Conservation (phyloP, 139 green algal species). For the Micractinium sp. region DNA sequence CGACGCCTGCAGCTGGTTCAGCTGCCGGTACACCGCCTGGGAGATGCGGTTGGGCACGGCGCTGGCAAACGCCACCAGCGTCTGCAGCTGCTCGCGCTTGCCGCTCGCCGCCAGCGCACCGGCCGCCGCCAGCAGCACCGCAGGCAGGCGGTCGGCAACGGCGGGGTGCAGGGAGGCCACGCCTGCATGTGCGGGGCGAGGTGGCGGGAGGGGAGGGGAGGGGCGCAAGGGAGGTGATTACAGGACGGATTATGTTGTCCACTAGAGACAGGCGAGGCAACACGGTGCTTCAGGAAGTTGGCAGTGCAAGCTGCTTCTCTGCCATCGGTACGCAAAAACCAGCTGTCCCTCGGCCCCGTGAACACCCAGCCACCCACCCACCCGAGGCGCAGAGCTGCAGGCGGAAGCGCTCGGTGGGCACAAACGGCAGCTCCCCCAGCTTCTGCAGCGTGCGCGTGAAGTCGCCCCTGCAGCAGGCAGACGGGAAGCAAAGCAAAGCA, state of each 20-base stretch:
- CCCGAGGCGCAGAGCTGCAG: slow-evolving; percentile 38
- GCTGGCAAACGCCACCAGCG: slow-evolving; percentile 45
- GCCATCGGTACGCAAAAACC: neutral
- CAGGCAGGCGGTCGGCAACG: slow-evolving; percentile 39
- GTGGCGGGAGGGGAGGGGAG: neutral
- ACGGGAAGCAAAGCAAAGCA: neutral
- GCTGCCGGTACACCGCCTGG: slow-evolving; percentile 43
- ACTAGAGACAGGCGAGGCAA: neutral
- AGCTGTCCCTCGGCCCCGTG: neutral
- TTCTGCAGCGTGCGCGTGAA: slow-evolving; percentile 24
- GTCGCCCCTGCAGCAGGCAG: slow-evolving; percentile 35
- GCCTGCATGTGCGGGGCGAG: neutral
- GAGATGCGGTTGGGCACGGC: slow-evolving; percentile 48
- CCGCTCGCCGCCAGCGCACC: slow-evolving; percentile 32
- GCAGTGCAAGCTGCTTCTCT: neutral
- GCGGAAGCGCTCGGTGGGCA: slow-evolving; percentile 52
- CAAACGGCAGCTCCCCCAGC: slow-evolving; percentile 51
- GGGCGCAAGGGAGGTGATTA: neutral
- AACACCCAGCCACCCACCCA: neutral
- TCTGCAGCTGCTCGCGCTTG: slow-evolving; percentile 40
- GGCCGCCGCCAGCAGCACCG: slow-evolving; percentile 47
- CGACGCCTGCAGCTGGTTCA: slow-evolving; percentile 52
- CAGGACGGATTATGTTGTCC: neutral
- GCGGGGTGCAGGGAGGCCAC: slow-evolving; percentile 43
- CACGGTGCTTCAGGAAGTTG: neutral